These are phyloP conservation scores for Juglanconis juglandina DNA, from an alignment of 2,329 filamentous ascomycete species.

Conservation along the genomic window DNA sequence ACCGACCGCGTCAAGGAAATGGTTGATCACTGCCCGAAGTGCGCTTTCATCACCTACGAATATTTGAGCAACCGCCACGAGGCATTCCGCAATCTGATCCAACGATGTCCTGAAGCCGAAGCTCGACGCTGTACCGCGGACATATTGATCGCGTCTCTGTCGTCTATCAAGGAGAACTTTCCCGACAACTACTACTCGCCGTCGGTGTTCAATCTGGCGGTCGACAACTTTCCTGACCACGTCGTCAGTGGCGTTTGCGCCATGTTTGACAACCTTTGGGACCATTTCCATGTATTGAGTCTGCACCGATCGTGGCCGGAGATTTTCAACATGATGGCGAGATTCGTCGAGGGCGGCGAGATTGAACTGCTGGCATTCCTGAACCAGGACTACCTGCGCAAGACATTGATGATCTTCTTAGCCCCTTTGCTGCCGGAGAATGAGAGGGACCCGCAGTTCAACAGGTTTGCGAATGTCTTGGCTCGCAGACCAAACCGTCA, in stretches of 20 bases:
- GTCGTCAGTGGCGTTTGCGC: conserved; percentile 38
- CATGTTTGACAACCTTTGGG: conserved; percentile 57
- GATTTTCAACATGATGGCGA: conserved; percentile 67
- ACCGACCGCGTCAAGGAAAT: conserved; percentile 42
- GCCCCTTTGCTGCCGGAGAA: conserved; percentile 47
- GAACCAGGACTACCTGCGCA: conserved; percentile 57
- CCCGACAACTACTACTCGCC: conserved; percentile 44
- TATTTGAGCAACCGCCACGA: conserved; percentile 57
- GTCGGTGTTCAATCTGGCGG: not conserved
- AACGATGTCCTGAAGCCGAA: conserved; percentile 54
- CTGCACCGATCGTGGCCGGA: conserved; percentile 68
- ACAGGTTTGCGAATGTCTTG: conserved; percentile 50
- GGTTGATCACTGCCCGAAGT: conserved; percentile 48
- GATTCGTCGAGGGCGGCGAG: conserved; percentile 61
- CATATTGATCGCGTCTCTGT: conserved; percentile 51
- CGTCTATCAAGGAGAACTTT: conserved; percentile 46
- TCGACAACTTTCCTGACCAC: conserved; percentile 30
- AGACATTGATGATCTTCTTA: conserved; percentile 56
- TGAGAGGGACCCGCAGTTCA: conserved; percentile 53
- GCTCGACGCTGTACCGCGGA: conserved; percentile 53
- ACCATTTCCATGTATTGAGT: conserved; percentile 53
- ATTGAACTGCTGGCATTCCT: conserved; percentile 58
- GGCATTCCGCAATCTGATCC: conserved; percentile 61
- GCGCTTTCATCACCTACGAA: conserved; percentile 56
- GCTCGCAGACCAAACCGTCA: conserved; percentile 49